Percentiles rank a stretch among this genome's conserved stretches.
Conservation (phyloP, 208 protist genomes). For the Leishmania arabica region DNA sequence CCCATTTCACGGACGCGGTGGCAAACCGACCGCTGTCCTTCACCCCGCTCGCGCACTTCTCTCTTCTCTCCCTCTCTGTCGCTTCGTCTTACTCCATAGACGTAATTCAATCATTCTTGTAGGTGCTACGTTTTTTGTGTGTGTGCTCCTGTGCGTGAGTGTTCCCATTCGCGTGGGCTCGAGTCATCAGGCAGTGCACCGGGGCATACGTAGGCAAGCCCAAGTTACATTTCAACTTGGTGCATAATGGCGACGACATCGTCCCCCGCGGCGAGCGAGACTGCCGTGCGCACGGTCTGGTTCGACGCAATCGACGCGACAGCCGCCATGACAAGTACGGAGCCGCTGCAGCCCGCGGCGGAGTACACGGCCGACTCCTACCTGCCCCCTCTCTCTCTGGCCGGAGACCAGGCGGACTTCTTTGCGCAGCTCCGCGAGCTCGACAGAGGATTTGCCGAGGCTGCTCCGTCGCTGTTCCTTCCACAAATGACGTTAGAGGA, state of each 20-base stretch:
- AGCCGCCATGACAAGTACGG: slow-evolving; percentile 51
- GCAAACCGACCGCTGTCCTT: neutral
- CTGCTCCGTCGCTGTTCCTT: slow-evolving; percentile 40
- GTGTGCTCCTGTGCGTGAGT: neutral
- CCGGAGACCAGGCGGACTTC: slow-evolving; percentile 24
- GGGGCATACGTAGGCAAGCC: neutral
- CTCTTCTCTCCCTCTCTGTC: neutral
- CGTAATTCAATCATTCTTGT: neutral
- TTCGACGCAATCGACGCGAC: slow-evolving; percentile 68
- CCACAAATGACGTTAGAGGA: slow-evolving; percentile 72
- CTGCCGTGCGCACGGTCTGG: slow-evolving; percentile 62
- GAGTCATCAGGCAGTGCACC: neutral
- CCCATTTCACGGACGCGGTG: neutral
- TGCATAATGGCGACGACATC: slow-evolving; percentile 15
- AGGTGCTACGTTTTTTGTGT: neutral
- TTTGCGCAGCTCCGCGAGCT: slow-evolving; percentile 44
- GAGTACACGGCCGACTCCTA: slow-evolving; percentile 25
- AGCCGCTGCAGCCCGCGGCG: slow-evolving; percentile 43
- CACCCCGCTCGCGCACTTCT: neutral
- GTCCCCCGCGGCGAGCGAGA: slow-evolving; percentile 25
- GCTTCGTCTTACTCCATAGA: neutral
- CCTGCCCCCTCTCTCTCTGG: slow-evolving; percentile 27
- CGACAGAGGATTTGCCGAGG: slow-evolving; percentile 42
- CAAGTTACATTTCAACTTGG: neutral
- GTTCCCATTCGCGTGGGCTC: neutral